Percentiles rank a stretch among this genome's conserved stretches.
Evolutionary conservation across 257 asterid species (phyloP).

Genomic region (Buddleja alternifolia): DNA sequence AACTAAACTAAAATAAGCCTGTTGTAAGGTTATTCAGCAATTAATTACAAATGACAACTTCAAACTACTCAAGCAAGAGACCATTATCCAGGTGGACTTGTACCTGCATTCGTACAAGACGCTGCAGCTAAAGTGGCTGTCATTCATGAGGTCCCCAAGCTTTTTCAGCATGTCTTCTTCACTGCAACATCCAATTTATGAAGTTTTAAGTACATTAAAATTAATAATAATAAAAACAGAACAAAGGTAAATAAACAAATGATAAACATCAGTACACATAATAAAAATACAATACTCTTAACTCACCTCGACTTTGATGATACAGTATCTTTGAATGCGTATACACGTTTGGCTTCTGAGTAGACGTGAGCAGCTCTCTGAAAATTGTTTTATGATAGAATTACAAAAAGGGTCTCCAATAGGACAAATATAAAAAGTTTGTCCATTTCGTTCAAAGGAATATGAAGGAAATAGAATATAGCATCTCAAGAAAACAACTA

Average conservation of each 20-base stretch:
- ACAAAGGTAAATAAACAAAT: background rate
- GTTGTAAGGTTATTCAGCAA: too few relatives aligned
- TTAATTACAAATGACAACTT: background rate
- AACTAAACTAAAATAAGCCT: too few relatives aligned
- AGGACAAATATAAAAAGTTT: background rate
- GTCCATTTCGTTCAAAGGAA: background rate
- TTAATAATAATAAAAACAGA: background rate
- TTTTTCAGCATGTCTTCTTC: constrained; percentile 83
- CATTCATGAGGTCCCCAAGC: constrained; percentile 93
- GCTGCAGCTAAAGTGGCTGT: constrained; percentile 94
- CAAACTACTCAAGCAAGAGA: background rate
- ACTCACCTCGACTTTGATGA: constrained; percentile 67
- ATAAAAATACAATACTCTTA: background rate
- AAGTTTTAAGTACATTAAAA: background rate
- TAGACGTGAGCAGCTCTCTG: constrained; percentile 96
- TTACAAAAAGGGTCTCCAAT: background rate
- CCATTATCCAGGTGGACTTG: too few relatives aligned
- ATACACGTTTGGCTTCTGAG: constrained; percentile 92
- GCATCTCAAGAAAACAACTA: background rate
- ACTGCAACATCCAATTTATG: constrained; percentile 43
- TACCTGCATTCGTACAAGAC: constrained; percentile 97
- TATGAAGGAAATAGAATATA: background rate
- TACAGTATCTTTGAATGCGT: constrained; percentile 82
- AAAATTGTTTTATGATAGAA: constrained; percentile 22
- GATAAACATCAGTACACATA: background rate